Conservation (phyloP, 257 asterid species). For the Fraxinus excelsior region DNA sequence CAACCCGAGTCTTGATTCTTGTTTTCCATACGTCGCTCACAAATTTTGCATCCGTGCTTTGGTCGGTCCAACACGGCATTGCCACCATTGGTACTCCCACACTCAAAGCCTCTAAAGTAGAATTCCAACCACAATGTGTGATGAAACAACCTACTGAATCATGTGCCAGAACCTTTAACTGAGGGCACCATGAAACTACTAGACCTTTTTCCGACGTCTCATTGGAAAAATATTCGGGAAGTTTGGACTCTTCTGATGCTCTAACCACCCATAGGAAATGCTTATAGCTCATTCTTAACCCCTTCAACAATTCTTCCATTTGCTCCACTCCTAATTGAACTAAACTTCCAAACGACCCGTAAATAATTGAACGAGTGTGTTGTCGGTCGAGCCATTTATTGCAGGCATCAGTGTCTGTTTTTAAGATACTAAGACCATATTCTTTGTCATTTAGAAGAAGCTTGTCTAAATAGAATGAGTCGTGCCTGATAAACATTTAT, state of each 20-base stretch:
- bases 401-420: neutral
- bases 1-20: constrained; percentile 32
- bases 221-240: constrained; percentile 8
- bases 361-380: constrained; percentile 19
- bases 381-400: constrained; percentile 1
- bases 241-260: constrained; percentile 23
- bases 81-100: constrained; percentile 29
- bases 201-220: constrained; percentile 11
- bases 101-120: constrained; percentile 41
- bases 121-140: constrained; percentile 48
- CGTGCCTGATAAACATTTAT: too few relatives aligned
- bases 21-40: constrained; percentile 33
- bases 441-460: neutral
- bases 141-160: constrained; percentile 40
- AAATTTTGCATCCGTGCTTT: constrained; percentile 34
- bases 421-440: constrained; percentile 8
- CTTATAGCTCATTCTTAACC: constrained; percentile 1
- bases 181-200: constrained; percentile 21
- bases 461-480: neutral
- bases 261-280: constrained; percentile 40
- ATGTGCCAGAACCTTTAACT: constrained; percentile 27
- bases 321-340: constrained; percentile 6
- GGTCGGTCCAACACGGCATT: constrained; percentile 39
- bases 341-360: constrained; percentile 31
- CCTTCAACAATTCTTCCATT: constrained; percentile 28